Evolutionary conservation across 2,329 filamentous ascomycete species (phyloP), one percentile per base, ranked within the genome.

Genomic region (Stachybotrys chlorohalonatus): DNA sequence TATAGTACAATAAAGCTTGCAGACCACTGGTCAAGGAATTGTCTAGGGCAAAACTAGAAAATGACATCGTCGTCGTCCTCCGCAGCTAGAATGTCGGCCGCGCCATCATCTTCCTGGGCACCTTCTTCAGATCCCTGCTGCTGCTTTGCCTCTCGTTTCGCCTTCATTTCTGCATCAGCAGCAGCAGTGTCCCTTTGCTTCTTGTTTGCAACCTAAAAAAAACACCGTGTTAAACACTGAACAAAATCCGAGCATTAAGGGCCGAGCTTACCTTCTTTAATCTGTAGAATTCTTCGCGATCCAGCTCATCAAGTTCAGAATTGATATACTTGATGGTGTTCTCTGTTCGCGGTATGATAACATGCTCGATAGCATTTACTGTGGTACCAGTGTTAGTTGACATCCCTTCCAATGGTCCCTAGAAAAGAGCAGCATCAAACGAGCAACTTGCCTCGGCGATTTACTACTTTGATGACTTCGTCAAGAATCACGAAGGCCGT

Each of bases 321-420:
- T 97, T 97, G 80, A 97, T 97, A 68, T 97, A 99, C 75, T 96
- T 96, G 77, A 99, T 99, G n/a, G 94, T 99, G 67, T 97, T 99
- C 71, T 99, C 94, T 13, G 94, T 99, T 61, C 94, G 83, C 11
- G 94, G 94, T 65, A 99, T 99, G 63, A 99, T 97, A 63, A 99
- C 90, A 70, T 95, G 89, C 72, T 94, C 89, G 66, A 97, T 96
- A 55, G 93, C 93, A 68, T 96, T 96, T 16, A 97, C 93, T 89
- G 24, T 2, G 56, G 49, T 59, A 53, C 2, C 24, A 24, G 24
- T 24, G 24, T 24, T 24, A 24, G 24, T 4, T 24, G 4, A 24
- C 24, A 2, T 24, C 24, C 24, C 24, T 24, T 24, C 24, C 24
- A 24, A 24, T 24, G 24, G 24, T 24, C 24, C 24, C 24, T 24